Base-by-base conservation (phyloP, 768 basidiomycete species). In the Amanita molliuscula region DNA sequence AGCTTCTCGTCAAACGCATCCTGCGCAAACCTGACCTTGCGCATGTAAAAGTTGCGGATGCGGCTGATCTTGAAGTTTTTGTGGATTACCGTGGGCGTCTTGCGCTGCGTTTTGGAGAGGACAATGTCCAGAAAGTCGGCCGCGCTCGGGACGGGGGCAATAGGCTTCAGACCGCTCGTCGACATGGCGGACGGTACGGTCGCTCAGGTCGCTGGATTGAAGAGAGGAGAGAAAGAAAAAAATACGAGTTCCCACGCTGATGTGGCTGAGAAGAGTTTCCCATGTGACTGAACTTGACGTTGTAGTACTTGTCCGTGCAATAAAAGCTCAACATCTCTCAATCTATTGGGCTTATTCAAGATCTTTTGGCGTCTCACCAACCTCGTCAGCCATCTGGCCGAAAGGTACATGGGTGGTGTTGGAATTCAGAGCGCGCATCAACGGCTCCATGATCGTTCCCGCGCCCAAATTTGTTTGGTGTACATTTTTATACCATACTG, bases 11-110 rank as follows among this genome's bases (percentile, higher is more conserved):
- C 93, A 57, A 98, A 97, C 13, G 88, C 76, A 62, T 97, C 93
- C 66, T 97, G 93, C 2, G 94, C 94, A 66, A 96, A 98, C 68
- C 95, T 98, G 70, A 99, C 95, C 68, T 99, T 99, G 65, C 95
- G 83, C 95, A 98, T 97, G 68, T 99, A 96, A 62, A 92, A 92
- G 60, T 92, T 91, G 54, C 95, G 81, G 70, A 98, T 98, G 58
- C 95, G 86, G 57, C 91, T 93, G 67, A 99, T 99, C 74, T 99
- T 97, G 76, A 96, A 97, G 75, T 97, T 97, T 76, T 96, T 97
- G 70, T 97, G 96, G 64, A 98, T 97, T 58, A 90, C 91, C 25
- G 95, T 98, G 8, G 95, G 95, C 21, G 95, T 98, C 75, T 97
- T 97, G 61, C 95, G 75, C 72, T 96, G 94, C 1, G 95, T 97